Percentiles rank a stretch among this genome's conserved stretches.
Evolutionary conservation across 805 yeast genomes (phyloP).

Genomic region (Nakazawaea molendinolei): DNA sequence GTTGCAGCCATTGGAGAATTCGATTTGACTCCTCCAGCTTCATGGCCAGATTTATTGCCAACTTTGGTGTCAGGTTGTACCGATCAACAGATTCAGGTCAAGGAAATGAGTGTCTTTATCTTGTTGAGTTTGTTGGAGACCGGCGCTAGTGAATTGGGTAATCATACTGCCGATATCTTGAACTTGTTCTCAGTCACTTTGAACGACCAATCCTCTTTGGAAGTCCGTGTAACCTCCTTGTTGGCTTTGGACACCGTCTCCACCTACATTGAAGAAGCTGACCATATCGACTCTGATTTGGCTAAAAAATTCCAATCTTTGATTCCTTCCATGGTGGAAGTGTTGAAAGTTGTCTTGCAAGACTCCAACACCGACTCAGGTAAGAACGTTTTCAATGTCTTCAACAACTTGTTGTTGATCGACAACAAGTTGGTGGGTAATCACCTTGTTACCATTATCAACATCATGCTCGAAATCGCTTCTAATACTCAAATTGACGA

Average conservation of each 20-base stretch:
- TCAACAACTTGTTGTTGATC: slow-evolving; percentile 70
- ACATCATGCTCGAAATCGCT: slow-evolving; percentile 72
- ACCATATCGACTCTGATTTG: slow-evolving; percentile 36
- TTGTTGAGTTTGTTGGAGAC: slow-evolving; percentile 74
- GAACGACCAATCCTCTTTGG: slow-evolving; percentile 52
- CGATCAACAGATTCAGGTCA: slow-evolving; percentile 44
- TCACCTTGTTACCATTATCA: slow-evolving; percentile 59
- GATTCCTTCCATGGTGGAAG: slow-evolving; percentile 76
- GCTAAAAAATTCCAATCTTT: slow-evolving; percentile 51
- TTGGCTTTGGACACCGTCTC: slow-evolving; percentile 72
- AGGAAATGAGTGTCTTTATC: slow-evolving; percentile 81
- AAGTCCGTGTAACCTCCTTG: slow-evolving; percentile 77
- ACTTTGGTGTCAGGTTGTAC: slow-evolving; percentile 62
- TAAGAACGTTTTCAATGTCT: slow-evolving; percentile 72
- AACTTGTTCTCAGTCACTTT: slow-evolving; percentile 64
- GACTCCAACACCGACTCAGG: slow-evolving; percentile 69
- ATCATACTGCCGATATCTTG: slow-evolving; percentile 61
- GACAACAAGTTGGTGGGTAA: slow-evolving; percentile 79
- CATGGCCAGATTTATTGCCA: slow-evolving; percentile 81
- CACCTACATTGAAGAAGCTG: slow-evolving; percentile 56
- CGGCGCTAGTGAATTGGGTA: slow-evolving; percentile 48
- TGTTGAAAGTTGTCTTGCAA: slow-evolving; percentile 65
- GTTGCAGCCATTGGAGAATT: slow-evolving; percentile 77
- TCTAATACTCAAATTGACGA: slow-evolving; percentile 61
- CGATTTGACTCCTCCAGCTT: slow-evolving; percentile 53